These are phyloP conservation scores for Penicillium atrosanguineum DNA, from an alignment of 495 filamentous ascomycete species.

Conservation along the genomic window DNA sequence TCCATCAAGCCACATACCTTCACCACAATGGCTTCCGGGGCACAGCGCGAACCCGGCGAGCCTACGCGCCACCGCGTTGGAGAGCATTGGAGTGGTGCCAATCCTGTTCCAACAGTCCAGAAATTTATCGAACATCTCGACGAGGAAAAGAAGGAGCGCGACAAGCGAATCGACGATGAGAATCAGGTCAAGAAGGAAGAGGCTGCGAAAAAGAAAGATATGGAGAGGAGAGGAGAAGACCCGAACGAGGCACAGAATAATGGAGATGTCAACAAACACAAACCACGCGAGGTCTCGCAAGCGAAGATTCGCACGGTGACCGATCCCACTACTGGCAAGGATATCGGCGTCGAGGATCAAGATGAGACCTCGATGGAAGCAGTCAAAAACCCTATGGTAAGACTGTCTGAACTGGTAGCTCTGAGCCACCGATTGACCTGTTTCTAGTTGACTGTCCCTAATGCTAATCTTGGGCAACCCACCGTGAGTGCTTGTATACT, in stretches of 20 bases:
- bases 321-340: constrained; percentile 80
- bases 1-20: neutral
- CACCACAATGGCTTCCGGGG: constrained; percentile 24
- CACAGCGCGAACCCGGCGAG: constrained; percentile 9
- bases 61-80: constrained; percentile 34
- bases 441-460: constrained; percentile 73
- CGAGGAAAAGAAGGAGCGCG: constrained; percentile 71
- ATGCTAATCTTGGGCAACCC: constrained; percentile 77
- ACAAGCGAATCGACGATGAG: constrained; percentile 62
- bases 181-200: constrained; percentile 33
- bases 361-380: constrained; percentile 64
- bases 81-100: constrained; percentile 49
- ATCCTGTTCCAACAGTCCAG: constrained; percentile 83
- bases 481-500: constrained; percentile 45
- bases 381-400: constrained; percentile 66
- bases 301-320: constrained; percentile 66
- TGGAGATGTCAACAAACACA: constrained; percentile 38
- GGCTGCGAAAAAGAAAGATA: neutral
- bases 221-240: constrained; percentile 9
- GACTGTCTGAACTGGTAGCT: constrained; percentile 2
- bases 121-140: constrained; percentile 79
- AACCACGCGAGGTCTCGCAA: constrained; percentile 43
- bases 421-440: neutral
- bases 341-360: constrained; percentile 87
- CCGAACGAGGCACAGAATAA: constrained; percentile 14